Evolutionary conservation across 2,329 filamentous ascomycete species (phyloP), one percentile per base, ranked within the genome.

Genomic region (Exophiala aquamarina): DNA sequence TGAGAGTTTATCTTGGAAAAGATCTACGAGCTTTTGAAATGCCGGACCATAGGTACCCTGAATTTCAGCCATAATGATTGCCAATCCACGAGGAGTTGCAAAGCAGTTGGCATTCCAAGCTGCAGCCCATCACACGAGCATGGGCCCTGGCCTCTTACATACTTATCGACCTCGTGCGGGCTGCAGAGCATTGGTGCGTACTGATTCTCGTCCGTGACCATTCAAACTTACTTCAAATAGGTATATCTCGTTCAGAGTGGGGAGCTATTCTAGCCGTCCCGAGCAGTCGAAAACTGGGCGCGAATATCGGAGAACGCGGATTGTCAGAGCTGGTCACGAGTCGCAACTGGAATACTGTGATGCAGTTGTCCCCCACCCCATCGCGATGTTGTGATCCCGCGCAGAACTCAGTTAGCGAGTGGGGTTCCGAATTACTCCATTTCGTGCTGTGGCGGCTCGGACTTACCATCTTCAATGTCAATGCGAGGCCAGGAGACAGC

Each of bases 21-120:
- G 14, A 26, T 39, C 36, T 7, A 39, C 18, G 9, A 39, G 36
- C 36, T 39, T 39, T 20, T 39, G 17, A 26, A 39, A 39, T 8
- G 10, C 8, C 36, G 36, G 18, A 20, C 8, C 36, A 26, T 39
- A 39, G 36, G 6, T 20, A 15, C 36, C 36, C 8, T 39, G 36
- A 39, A 39, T 39, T 26, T 39, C 36, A 39, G 36, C 36, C 36
- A 39, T 39, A 19, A 39, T 39, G 8, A 39, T 7, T 20, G 36
- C 8, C n/a, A 35, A 15, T 35, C 8, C 32, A 35, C 32, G 14
- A 35, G 32, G 8, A 35, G 32, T 8, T 35, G 7, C 18, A 35
- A 15, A 35, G 32, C 14, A 35, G 14, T 35, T 35, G 32, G 32
- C 14, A 17, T 35, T 35, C 32, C 32, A 17, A 35, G 14, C 8